A percentile compares a stretch with the other conserved stretches of the same genome.
These are phyloP conservation scores for Royoungia palumana DNA, from an alignment of 768 basidiomycete species.

Conservation along the genomic window DNA sequence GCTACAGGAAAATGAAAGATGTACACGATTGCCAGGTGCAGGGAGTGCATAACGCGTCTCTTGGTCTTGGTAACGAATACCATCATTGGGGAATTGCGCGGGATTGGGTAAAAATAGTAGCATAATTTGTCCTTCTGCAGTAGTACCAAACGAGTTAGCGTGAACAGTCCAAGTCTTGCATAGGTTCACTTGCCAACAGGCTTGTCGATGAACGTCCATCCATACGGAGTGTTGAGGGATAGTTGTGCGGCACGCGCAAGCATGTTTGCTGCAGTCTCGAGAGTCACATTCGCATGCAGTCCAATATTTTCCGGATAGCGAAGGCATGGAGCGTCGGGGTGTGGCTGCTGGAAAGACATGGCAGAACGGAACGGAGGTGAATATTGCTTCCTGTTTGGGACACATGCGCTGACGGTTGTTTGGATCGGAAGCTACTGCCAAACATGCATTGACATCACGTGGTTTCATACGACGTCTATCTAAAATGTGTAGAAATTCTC, in stretches of 20 bases:
- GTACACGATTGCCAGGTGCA: constrained; percentile 56
- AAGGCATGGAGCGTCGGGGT: constrained; percentile 62
- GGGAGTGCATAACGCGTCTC: constrained; percentile 54
- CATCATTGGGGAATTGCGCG: constrained; percentile 67
- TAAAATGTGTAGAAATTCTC: no score
- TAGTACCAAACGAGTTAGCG: neutral
- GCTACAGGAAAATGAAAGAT: constrained; percentile 22
- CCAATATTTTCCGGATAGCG: constrained; percentile 68
- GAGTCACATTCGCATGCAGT: constrained; percentile 49
- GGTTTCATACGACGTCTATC: neutral
- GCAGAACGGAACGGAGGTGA: neutral
- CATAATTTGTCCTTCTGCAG: constrained; percentile 58
- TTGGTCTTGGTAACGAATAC: constrained; percentile 71
- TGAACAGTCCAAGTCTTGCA: neutral
- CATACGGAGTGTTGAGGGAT: constrained; percentile 58
- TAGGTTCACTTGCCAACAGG: constrained; percentile 52
- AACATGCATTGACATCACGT: constrained; percentile 20
- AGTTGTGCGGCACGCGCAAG: constrained; percentile 56
- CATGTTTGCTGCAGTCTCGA: constrained; percentile 58
- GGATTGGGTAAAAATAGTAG: constrained; percentile 65
- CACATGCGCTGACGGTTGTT: constrained; percentile 22
- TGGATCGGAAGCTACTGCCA: constrained; percentile 28
- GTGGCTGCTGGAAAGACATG: constrained; percentile 44
- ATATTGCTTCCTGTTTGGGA: constrained; percentile 17
- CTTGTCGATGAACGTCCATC: constrained; percentile 76